These are phyloP conservation scores for Apiospora phragmitis DNA, from an alignment of 2,329 filamentous ascomycete genomes.

Conservation along the genomic window DNA sequence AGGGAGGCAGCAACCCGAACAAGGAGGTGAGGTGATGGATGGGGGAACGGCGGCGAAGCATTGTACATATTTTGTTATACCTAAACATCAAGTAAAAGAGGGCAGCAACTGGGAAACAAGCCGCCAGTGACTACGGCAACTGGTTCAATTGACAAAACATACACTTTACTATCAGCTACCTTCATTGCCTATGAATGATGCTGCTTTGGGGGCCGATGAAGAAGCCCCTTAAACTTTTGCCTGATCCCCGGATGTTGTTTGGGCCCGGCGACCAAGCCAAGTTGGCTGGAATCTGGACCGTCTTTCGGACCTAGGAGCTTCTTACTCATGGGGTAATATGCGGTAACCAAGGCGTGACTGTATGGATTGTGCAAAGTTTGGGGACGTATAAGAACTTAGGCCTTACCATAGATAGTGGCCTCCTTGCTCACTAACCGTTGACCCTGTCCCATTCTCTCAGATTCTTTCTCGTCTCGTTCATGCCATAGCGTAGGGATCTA, in stretches of 20 bases:
- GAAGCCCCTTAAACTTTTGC: background rate
- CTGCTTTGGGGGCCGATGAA: background rate
- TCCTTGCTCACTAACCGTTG: too few relatives aligned
- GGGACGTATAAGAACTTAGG: background rate
- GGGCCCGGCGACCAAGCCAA: background rate
- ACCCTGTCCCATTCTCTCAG: background rate
- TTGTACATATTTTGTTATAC: constrained; percentile 44
- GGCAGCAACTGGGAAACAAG: background rate
- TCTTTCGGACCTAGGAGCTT: background rate
- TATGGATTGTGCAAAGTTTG: background rate
- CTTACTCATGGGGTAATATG: background rate
- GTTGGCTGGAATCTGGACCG: background rate
- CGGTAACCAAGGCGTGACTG: background rate
- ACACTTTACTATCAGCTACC: background rate
- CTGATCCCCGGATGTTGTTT: background rate
- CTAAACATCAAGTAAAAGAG: constrained; percentile 5
- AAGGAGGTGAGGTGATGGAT: constrained; percentile 1
- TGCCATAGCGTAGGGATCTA: background rate
- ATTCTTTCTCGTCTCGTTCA: background rate
- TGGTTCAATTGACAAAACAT: constrained; percentile 1
- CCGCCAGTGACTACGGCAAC: background rate
- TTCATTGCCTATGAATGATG: background rate
- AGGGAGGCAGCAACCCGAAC: constrained; percentile 13
- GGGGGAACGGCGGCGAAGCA: constrained; percentile 14
- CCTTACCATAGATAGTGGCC: background rate